Conservation (phyloP, 1,284 basidiomycete species). For the Cryptococcus sp. region DNA sequence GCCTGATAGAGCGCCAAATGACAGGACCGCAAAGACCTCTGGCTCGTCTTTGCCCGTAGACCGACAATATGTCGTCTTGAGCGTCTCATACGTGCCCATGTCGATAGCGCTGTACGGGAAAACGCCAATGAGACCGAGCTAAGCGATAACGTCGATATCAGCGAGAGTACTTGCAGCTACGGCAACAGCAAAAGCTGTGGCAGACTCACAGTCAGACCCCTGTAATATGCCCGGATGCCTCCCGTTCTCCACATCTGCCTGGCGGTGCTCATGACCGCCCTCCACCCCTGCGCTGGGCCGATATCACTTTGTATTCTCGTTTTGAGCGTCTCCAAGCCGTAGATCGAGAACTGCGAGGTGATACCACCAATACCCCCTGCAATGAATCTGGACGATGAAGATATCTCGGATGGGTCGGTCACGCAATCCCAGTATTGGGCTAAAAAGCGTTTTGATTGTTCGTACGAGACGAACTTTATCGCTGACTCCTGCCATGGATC, state of each 20-base stretch:
- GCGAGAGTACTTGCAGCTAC: not conserved
- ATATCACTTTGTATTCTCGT: constrained; percentile 92
- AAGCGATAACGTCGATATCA: constrained; percentile 5
- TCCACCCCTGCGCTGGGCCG: constrained; percentile 61
- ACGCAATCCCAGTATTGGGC: constrained; percentile 90
- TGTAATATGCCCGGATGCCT: constrained; percentile 81
- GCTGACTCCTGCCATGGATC: constrained; percentile 70
- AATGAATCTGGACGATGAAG: constrained; percentile 87
- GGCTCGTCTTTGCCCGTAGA: constrained; percentile 82
- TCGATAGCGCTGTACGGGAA: constrained; percentile 89
- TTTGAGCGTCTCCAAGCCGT: constrained; percentile 59
- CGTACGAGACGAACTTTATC: constrained; percentile 97
- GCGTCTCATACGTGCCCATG: constrained; percentile 91
- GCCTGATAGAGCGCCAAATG: constrained; percentile 85
- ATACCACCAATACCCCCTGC: constrained; percentile 96
- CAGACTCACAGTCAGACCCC: constrained; percentile 76
- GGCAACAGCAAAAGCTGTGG: no score
- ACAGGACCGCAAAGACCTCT: constrained; percentile 74
- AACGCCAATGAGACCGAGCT: constrained; percentile 87
- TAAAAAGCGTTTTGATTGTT: constrained; percentile 91
- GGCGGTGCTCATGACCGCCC: constrained; percentile 63
- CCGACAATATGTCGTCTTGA: constrained; percentile 78
- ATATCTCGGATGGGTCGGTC: constrained; percentile 85
- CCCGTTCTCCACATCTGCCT: constrained; percentile 75
- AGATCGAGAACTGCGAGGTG: constrained; percentile 76